phyloP scores from a whole-genome alignment of 345 rosid genomes.

The Corchorus capsularis region DNA sequence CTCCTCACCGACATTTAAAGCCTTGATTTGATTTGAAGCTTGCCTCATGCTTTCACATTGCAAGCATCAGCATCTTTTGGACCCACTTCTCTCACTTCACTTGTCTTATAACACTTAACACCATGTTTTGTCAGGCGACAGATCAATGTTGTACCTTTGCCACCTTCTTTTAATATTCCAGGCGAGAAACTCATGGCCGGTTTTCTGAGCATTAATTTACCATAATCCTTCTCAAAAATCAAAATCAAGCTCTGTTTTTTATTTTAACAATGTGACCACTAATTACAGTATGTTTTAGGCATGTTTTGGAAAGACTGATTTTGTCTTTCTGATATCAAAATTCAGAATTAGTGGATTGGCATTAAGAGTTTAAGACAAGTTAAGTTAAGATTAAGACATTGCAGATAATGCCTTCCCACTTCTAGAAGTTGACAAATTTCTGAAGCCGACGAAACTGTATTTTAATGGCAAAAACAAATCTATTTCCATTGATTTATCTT shows the following conservation, averaged over 20 bases:
- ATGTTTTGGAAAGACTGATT: not conserved
- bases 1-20: not conserved
- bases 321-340: not conserved
- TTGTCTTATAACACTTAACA: not conserved
- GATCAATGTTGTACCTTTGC: no score
- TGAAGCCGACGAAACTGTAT: not conserved
- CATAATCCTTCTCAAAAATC: no score
- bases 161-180: not conserved
- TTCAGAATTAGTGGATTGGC: not conserved
- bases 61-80: not conserved
- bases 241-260: no score
- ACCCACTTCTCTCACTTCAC: not conserved
- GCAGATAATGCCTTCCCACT: constrained; percentile 1
- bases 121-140: not conserved
- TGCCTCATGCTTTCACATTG: not conserved
- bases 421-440: constrained; percentile 30
- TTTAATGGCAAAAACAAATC: not conserved
- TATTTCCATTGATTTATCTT: not conserved
- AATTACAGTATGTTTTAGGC: not conserved
- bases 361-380: no score
- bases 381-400: not conserved
- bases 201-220: not conserved
- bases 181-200: not conserved
- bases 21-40: not conserved
- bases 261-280: not conserved